phyloP scores from a whole-genome alignment of 192 early-diverging fungal genomes.

The Coemansia sp. region DNA sequence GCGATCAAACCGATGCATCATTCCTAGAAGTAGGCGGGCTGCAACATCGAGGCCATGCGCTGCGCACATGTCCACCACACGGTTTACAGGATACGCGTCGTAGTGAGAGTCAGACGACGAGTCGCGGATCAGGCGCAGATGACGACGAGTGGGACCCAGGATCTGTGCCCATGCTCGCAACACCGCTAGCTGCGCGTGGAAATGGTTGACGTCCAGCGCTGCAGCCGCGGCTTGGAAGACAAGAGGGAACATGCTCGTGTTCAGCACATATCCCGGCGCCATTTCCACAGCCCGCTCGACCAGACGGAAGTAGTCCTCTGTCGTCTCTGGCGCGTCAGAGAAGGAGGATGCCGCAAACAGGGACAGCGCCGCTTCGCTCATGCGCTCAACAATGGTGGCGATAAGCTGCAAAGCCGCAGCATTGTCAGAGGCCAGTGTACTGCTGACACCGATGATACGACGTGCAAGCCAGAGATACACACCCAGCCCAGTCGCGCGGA shows the following conservation, averaged over 20 bases:
- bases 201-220: slow-evolving; percentile 42
- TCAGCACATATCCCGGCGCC: slow-evolving; percentile 30
- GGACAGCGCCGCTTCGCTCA: slow-evolving; percentile 68
- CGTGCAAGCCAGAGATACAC: slow-evolving; percentile 81
- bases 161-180: slow-evolving; percentile 39
- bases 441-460: slow-evolving; percentile 67
- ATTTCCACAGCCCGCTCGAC: slow-evolving; percentile 41
- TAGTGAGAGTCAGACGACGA: slow-evolving; percentile 5
- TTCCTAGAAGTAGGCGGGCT: slow-evolving; percentile 29
- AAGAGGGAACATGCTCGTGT: slow-evolving; percentile 20
- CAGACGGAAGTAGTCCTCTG: slow-evolving; percentile 51
- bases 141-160: slow-evolving; percentile 46
- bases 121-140: slow-evolving; percentile 37
- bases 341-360: slow-evolving; percentile 55
- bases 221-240: slow-evolving; percentile 41
- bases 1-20: slow-evolving; percentile 39
- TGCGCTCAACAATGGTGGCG: slow-evolving; percentile 59
- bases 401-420: slow-evolving; percentile 48
- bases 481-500: slow-evolving; percentile 63
- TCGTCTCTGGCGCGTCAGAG: slow-evolving; percentile 44
- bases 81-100: slow-evolving; percentile 35
- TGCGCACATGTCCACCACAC: slow-evolving; percentile 35
- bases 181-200: slow-evolving; percentile 43
- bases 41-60: slow-evolving; percentile 39
- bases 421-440: slow-evolving; percentile 50